These are phyloP conservation scores for Neoboletus brunneissimus DNA, from an alignment of 768 basidiomycete genomes.

Conservation along the genomic window DNA sequence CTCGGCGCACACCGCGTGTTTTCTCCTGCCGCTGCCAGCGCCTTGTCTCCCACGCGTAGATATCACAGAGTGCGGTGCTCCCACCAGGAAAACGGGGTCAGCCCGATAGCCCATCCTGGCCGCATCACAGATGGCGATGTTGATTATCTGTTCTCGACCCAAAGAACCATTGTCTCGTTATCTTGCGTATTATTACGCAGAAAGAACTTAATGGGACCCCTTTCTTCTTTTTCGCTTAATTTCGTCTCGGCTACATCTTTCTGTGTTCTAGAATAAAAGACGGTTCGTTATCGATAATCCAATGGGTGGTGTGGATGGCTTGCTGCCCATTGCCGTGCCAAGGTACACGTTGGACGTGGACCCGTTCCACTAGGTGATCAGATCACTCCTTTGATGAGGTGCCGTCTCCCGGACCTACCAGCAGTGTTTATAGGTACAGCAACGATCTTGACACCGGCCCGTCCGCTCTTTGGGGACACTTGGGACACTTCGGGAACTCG, in stretches of 20 bases:
- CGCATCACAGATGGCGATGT: not conserved
- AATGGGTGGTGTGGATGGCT: slow-evolving; percentile 2
- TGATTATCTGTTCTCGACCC: not conserved
- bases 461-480: not conserved
- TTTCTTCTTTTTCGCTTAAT: slow-evolving; percentile 1
- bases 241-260: slow-evolving; percentile 6
- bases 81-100: not conserved
- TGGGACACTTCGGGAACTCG: not conserved
- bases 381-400: not conserved
- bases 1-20: slow-evolving; percentile 21
- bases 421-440: not conserved
- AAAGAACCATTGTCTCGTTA: not conserved
- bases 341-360: slow-evolving; percentile 1
- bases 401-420: not conserved
- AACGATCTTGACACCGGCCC: not conserved
- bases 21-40: slow-evolving; percentile 2
- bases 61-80: not conserved
- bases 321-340: not conserved
- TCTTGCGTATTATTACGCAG: slow-evolving; percentile 6
- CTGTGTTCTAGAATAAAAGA: slow-evolving; percentile 6
- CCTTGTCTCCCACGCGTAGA: not conserved
- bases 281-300: slow-evolving; percentile 15
- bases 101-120: not conserved
- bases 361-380: not conserved
- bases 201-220: not conserved